These are phyloP conservation scores for Suhomyces anneliseae DNA, from an alignment of 1,139 yeast species.

Conservation along the genomic window DNA sequence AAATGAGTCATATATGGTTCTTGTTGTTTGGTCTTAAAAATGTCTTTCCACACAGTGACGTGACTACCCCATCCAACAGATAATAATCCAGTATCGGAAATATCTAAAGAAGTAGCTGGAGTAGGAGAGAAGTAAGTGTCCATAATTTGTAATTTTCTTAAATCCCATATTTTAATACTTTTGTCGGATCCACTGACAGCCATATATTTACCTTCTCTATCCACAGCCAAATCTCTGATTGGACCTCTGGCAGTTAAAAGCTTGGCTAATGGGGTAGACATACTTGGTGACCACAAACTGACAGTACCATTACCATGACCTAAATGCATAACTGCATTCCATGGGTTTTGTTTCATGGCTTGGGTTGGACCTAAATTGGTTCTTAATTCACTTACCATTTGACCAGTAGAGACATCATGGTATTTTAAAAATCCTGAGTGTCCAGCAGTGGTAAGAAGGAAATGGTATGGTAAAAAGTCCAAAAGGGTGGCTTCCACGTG, in stretches of 20 bases:
- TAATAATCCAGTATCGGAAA: slow-evolving; percentile 85
- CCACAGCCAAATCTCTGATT: slow-evolving; percentile 78
- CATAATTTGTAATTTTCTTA: slow-evolving; percentile 74
- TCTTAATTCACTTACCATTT: slow-evolving; percentile 74
- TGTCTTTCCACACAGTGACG: slow-evolving; percentile 84
- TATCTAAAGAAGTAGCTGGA: slow-evolving; percentile 76
- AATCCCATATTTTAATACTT: slow-evolving; percentile 88
- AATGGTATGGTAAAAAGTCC: slow-evolving; percentile 92
- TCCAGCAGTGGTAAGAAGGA: slow-evolving; percentile 82
- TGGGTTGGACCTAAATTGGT: slow-evolving; percentile 91
- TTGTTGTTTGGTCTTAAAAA: slow-evolving; percentile 57
- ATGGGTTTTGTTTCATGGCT: slow-evolving; percentile 86
- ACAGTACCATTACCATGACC: slow-evolving; percentile 96
- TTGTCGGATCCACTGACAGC: slow-evolving; percentile 90
- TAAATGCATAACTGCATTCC: slow-evolving; percentile 92
- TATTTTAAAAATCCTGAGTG: slow-evolving; percentile 84
- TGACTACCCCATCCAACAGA: slow-evolving; percentile 96
- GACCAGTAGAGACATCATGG: slow-evolving; percentile 95
- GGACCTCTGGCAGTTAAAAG: slow-evolving; percentile 84
- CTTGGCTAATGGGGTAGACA: slow-evolving; percentile 83
- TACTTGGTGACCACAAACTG: slow-evolving; percentile 89
- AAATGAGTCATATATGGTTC: slow-evolving; percentile 93
- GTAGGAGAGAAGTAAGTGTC: slow-evolving; percentile 81
- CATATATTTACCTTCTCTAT: slow-evolving; percentile 93
- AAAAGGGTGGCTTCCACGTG: slow-evolving; percentile 82